Conservation (phyloP, 225 moss, liverwort and hornwort species). For the Anthoceros angustus region DNA sequence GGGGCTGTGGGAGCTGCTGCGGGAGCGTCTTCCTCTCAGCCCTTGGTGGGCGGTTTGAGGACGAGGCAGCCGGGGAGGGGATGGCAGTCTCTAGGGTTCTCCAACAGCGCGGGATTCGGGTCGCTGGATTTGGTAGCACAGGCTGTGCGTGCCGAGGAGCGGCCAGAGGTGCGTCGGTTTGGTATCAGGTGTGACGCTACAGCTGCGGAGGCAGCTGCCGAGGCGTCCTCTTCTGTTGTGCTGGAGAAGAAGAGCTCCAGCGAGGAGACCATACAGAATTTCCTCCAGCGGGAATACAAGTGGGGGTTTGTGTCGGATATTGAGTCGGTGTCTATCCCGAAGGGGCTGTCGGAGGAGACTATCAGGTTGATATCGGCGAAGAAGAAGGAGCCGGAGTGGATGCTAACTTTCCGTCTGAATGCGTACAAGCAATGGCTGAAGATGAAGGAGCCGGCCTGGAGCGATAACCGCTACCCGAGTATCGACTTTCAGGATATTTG, state of each 20-base stretch:
- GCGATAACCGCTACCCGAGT: slow-evolving; percentile 61
- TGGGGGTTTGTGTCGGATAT: slow-evolving; percentile 89
- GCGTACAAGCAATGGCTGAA: slow-evolving; percentile 85
- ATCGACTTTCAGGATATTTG: slow-evolving; percentile 93
- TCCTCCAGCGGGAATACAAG: slow-evolving; percentile 86
- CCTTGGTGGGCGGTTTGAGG: neutral
- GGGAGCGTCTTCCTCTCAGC: slow-evolving; percentile 20
- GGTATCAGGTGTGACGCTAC: slow-evolving; percentile 21
- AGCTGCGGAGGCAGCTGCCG: slow-evolving; percentile 14
- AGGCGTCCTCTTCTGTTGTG: slow-evolving; percentile 12
- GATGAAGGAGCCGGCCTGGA: slow-evolving; percentile 93
- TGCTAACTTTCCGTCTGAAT: slow-evolving; percentile 78
- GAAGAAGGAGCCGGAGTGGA: slow-evolving; percentile 94
- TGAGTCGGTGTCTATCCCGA: slow-evolving; percentile 85
- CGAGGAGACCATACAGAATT: slow-evolving; percentile 73
- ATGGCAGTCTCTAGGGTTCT: slow-evolving; percentile 1
- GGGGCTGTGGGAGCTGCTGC: slow-evolving; percentile 21
- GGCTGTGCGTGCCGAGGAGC: neutral
- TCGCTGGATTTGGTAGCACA: neutral
- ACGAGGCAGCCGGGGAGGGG: neutral
- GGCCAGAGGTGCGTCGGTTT: neutral
- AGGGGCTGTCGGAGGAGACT: slow-evolving; percentile 80
- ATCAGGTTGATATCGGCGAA: slow-evolving; percentile 78
- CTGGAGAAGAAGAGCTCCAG: slow-evolving; percentile 35
- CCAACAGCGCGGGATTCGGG: slow-evolving; percentile 3